Evolutionary conservation across 139 green algal species (phyloP), one percentile per base, ranked within the genome.

Genomic region (Picochlorum costavermella): DNA sequence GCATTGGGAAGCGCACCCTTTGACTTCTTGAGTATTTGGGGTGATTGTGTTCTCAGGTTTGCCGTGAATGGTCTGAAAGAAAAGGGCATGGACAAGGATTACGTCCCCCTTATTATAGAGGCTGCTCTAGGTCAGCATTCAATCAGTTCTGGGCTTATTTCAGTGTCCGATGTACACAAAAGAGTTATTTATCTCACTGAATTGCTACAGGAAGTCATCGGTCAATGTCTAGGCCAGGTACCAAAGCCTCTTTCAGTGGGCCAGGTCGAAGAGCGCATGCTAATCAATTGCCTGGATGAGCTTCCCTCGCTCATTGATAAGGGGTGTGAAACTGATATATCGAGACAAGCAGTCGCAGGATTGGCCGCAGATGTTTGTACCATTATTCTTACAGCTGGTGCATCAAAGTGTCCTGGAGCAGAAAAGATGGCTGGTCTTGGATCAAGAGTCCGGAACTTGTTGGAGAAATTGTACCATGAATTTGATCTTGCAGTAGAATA

Each of bases 21-120:
- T 56, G 86, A 90, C 55, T 61, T 86, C 69, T 60, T 60, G 1
- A 63, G 72, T 17, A 44, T 59, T 9, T 92, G 83, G 83, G 58
- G 67, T 2, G 20, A 72, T 16, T 63, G 68, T 16, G 45, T n/a
- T 16, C 43, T 66, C 40, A 43, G 31, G 3, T 71, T 65, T 65
- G 33, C 3, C 17, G 13, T 66, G 10, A 56, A 66, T 66, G 26
- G 37, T 43, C 36, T 66, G 17, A 14, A 26, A 59, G 46, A 53
- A 11, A 53, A 53, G n/a, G 17, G n/a, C 46, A 53, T 53, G n/a
- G 33, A 40, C 33, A 40, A 13, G 6, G 33, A 40, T 3, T 40
- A 40, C 33, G 33, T 40, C 11, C 33, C 33, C 11, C 33, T 40
- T 6, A 13, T 40, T 8, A 6, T 40, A 40, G 33, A 40, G 33